Evolutionary conservation across 257 asterid species (phyloP).

Genomic region (Ilex aquifolium): DNA sequence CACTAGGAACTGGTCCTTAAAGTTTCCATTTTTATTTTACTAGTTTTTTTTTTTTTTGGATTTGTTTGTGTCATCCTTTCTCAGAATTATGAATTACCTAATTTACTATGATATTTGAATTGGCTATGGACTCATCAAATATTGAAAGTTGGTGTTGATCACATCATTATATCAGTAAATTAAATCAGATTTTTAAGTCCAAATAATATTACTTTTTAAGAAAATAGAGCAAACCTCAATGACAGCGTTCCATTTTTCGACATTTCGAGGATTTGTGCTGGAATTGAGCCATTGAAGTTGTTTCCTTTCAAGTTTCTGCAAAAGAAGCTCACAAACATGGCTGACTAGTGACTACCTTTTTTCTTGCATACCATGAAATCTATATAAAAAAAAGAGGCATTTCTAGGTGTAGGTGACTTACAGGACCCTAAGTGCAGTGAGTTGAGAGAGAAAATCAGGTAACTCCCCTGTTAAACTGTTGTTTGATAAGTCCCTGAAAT

Average conservation of each 20-base stretch:
- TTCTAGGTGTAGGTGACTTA: conserved; percentile 5
- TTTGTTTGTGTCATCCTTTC: too few relatives aligned
- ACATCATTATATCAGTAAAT: too few relatives aligned
- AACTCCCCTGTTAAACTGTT: conserved; percentile 3
- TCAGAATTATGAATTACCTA: too few relatives aligned
- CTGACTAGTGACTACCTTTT: too few relatives aligned
- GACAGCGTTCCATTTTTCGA: conserved; percentile 1
- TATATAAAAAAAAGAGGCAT: too few relatives aligned
- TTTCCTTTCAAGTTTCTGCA: conserved; percentile 17
- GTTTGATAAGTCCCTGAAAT: background rate
- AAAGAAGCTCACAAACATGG: background rate
- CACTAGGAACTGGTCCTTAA: too few relatives aligned
- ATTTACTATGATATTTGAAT: too few relatives aligned
- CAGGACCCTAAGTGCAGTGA: conserved; percentile 10
- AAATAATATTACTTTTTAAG: background rate
- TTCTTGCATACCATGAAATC: too few relatives aligned
- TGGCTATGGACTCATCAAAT: background rate
- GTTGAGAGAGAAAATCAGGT: conserved; percentile 15
- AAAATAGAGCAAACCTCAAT: conserved; percentile 3
- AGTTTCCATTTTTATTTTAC: too few relatives aligned
- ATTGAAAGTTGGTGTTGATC: too few relatives aligned
- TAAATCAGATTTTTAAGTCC: too few relatives aligned
- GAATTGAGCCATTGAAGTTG: conserved; percentile 8
- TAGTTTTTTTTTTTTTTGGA: too few relatives aligned
- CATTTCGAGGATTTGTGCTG: conserved; percentile 9